phyloP scores from a whole-genome alignment of 2,329 filamentous ascomycete genomes.

The Pestalotiopsis sp. region DNA sequence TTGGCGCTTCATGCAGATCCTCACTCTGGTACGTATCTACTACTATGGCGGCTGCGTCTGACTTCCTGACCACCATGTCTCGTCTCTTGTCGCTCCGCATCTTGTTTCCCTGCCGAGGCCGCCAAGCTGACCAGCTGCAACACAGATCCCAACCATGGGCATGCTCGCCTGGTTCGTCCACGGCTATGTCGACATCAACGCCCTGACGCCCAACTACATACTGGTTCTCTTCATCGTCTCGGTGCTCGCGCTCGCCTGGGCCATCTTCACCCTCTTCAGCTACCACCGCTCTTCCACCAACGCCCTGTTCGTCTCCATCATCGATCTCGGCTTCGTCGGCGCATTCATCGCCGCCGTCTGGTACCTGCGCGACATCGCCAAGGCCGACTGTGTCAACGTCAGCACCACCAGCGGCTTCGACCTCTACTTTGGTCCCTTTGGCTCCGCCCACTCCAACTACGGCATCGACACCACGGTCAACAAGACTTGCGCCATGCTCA shows the following conservation, averaged over 20 bases:
- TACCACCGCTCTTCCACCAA: constrained; percentile 66
- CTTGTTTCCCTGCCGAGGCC: not conserved
- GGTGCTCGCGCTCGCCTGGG: constrained; percentile 65
- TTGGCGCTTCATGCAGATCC: constrained; percentile 63
- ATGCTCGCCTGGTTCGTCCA: constrained; percentile 70
- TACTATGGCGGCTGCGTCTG: not conserved
- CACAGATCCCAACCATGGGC: constrained; percentile 66
- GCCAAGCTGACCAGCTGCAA: not conserved
- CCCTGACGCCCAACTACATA: constrained; percentile 63
- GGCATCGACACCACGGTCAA: constrained; percentile 58
- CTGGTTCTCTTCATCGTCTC: constrained; percentile 70
- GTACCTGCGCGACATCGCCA: constrained; percentile 59
- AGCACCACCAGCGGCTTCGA: constrained; percentile 50
- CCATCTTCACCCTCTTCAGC: constrained; percentile 66
- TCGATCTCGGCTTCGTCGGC: constrained; percentile 65
- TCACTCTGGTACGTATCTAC: constrained; percentile 55
- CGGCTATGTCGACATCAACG: constrained; percentile 57
- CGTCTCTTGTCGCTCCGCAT: not conserved
- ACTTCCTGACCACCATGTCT: not conserved
- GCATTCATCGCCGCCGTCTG: constrained; percentile 66
- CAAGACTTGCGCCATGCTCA: constrained; percentile 89
- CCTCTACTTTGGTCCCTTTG: constrained; percentile 64
- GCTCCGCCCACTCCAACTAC: constrained; percentile 51
- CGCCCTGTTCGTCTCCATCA: constrained; percentile 60
- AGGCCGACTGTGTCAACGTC: constrained; percentile 70